Base-by-base conservation (phyloP, 2,329 filamentous ascomycete species). In the Fusarium fracticaudum region DNA sequence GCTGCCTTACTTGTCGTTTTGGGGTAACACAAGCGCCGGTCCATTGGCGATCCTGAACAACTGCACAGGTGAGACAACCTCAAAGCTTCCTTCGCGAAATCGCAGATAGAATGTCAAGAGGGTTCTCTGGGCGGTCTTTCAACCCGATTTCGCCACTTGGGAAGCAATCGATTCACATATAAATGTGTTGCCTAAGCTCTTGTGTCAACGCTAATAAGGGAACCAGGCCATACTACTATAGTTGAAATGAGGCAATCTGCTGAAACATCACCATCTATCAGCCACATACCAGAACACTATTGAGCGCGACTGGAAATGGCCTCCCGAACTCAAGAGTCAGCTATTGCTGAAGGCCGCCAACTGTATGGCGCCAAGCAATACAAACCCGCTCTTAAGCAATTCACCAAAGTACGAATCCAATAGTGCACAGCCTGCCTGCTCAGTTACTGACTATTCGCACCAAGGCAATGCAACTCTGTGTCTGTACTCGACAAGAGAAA, bases 381-480 rank as follows among this genome's bases (percentile, higher is more conserved):
- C 73, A 82, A 79, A 58, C 73, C 75, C 24, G 83, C 83, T 5
- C 76, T 84, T 17, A 80, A 80, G 67, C 77, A 80, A 38, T 84
- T 84, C 67, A 84, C 83, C 18, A 77, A 76, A 55, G 82, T 83
- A 75, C 51, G 77, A 51, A 31, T 13, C 5, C 41, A 40, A n/a
- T 20, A 13, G 10, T 20, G 38, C 43, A 15, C 18, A 20, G 9
- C 40, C 29, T 26, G 29, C 40, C 7, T 3, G 24, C 31, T 13
- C 8, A 24, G 22, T 31, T 38, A 17, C 59, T 75, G 33, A 75
- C 63, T 43, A n/a, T 14, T 37, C 17, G 45, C 31, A 83, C n/a
- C 17, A 54, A 84, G 83, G 82, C 79, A 8, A 84, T 84, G 81
- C 81, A 77, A 35, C 64, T 78, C 9, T 85, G 83, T 35, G 45